Percentiles rank a stretch among this genome's conserved stretches.
These are phyloP conservation scores for Stachybotrys chlorohalonatus DNA, from an alignment of 2,329 filamentous ascomycete species.

Conservation along the genomic window DNA sequence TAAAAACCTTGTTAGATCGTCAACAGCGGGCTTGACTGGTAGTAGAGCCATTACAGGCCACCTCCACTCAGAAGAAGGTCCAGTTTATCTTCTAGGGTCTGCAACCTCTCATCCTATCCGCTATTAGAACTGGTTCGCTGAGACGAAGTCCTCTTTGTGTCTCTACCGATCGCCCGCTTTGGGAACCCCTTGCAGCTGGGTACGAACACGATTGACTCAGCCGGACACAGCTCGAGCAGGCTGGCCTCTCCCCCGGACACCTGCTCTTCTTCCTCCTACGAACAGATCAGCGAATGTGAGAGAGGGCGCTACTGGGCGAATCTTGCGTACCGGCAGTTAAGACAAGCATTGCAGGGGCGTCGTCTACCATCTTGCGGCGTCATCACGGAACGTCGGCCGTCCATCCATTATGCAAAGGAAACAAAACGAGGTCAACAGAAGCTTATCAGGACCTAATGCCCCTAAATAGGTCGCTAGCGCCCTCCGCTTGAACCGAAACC, in stretches of 20 bases:
- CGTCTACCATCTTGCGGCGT: constrained; percentile 25
- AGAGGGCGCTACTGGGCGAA: background rate
- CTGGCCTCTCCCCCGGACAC: constrained; percentile 41
- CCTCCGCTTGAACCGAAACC: background rate
- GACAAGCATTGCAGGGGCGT: constrained; percentile 31
- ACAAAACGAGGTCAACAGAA: background rate
- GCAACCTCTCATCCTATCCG: constrained; percentile 38
- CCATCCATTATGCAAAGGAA: background rate
- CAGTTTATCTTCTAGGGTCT: constrained; percentile 41
- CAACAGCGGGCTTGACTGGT: background rate
- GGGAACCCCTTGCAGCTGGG: constrained; percentile 23
- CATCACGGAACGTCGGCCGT: constrained; percentile 12
- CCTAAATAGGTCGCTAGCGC: background rate
- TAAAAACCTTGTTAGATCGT: constrained; percentile 19
- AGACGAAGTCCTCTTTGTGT: background rate
- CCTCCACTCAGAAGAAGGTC: constrained; percentile 36
- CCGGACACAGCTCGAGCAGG: constrained; percentile 40
- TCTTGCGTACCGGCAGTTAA: constrained; percentile 35
- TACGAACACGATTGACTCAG: constrained; percentile 39
- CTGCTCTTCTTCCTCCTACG: constrained; percentile 38
- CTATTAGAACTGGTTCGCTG: constrained; percentile 6
- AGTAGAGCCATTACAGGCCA: constrained; percentile 16
- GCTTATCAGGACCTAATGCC: background rate
- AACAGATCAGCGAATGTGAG: background rate
- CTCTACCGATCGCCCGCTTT: constrained; percentile 34